These are phyloP conservation scores for Candida coleopterorum DNA, from an alignment of 805 yeast genomes.

Conservation along the genomic window DNA sequence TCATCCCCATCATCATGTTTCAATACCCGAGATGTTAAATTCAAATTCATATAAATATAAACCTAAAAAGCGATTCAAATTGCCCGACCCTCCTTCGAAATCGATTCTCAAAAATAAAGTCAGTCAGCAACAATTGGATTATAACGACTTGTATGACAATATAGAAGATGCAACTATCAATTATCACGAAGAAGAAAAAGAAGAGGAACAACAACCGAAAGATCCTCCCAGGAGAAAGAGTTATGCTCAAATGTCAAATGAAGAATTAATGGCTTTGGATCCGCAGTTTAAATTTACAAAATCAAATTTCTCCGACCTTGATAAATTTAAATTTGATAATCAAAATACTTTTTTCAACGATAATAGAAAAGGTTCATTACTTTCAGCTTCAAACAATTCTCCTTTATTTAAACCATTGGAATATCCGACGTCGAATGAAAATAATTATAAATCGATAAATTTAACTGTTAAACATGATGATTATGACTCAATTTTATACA, in stretches of 20 bases:
- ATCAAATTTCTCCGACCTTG: conserved; percentile 34
- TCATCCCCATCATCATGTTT: conserved; percentile 8
- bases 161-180: conserved; percentile 13
- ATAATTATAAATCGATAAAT: conserved; percentile 35
- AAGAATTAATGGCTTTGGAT: conserved; percentile 51
- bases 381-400: conserved; percentile 6
- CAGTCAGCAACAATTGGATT: conserved; percentile 20
- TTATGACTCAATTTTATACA: conserved; percentile 19
- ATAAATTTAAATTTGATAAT: conserved; percentile 42
- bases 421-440: conserved; percentile 30
- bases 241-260: conserved; percentile 48
- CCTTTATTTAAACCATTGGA: conserved; percentile 6
- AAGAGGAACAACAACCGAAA: conserved; percentile 5
- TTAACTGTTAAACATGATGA: conserved; percentile 42
- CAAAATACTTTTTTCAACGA: conserved; percentile 27
- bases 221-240: conserved; percentile 34
- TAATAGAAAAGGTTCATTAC: conserved; percentile 11
- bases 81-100: conserved; percentile 30
- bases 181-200: conserved; percentile 14
- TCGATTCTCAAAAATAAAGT: conserved; percentile 38
- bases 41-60: background rate
- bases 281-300: conserved; percentile 44
- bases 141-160: conserved; percentile 10
- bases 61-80: conserved; percentile 10
- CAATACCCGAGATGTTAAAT: conserved; percentile 4